Percentiles rank a stretch among this genome's conserved stretches.
Evolutionary conservation across 1,139 yeast genomes (phyloP).

Genomic region (Dujonia santamariae): DNA sequence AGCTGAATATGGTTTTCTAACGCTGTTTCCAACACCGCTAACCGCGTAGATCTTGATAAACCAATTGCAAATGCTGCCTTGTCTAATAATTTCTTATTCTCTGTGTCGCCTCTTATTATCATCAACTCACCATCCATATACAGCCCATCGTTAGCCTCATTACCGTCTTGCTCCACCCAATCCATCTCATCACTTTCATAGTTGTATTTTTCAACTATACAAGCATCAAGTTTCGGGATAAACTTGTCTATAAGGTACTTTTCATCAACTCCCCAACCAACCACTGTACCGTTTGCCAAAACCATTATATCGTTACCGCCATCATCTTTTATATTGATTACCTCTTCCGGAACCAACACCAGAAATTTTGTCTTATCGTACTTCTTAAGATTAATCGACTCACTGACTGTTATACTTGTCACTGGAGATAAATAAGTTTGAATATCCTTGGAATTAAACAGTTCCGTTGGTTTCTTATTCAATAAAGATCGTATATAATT

Average conservation of each 20-base stretch:
- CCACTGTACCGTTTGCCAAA: constrained; percentile 69
- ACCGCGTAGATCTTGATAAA: constrained; percentile 77
- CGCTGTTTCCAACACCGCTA: constrained; percentile 72
- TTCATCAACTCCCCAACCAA: constrained; percentile 79
- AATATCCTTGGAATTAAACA: no score
- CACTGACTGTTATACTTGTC: constrained; percentile 70
- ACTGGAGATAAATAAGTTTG: constrained; percentile 24
- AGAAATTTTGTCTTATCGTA: constrained; percentile 26
- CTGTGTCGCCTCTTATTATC: constrained; percentile 50
- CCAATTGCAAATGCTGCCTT: constrained; percentile 91
- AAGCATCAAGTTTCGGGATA: constrained; percentile 39
- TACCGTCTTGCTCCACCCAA: constrained; percentile 51
- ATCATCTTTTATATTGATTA: constrained; percentile 37
- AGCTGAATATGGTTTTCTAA: constrained; percentile 63
- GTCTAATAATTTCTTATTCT: constrained; percentile 53
- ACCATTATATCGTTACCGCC: constrained; percentile 53
- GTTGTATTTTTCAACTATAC: constrained; percentile 39
- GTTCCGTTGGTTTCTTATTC: constrained; percentile 16
- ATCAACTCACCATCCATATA: constrained; percentile 68
- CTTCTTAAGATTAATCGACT: constrained; percentile 54
- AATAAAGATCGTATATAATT: constrained; percentile 26
- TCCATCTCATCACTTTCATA: constrained; percentile 86
- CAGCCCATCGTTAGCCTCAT: constrained; percentile 29
- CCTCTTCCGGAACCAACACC: constrained; percentile 69
- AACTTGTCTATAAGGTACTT: constrained; percentile 46